Base-by-base conservation (phyloP, 306 rosid species). In the Lotus japonicus region DNA sequence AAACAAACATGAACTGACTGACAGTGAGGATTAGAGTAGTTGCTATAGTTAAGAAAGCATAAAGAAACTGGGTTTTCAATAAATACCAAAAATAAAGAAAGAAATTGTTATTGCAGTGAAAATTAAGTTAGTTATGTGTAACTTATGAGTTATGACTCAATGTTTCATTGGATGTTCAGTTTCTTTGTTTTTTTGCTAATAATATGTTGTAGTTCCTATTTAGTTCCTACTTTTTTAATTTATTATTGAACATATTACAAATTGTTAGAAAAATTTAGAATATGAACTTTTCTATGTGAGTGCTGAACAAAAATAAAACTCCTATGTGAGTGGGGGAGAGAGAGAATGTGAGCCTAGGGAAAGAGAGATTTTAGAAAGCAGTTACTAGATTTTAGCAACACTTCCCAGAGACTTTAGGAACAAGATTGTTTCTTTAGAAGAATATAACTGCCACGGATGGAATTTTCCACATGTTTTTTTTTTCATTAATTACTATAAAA, bases 331-430 rank as follows among this genome's bases (percentile, higher is more conserved):
- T 13, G 0, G 10, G 12, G 0, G 45, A 39, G 49, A 7, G 70
- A 71, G 1, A 15, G 12, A 0, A n/a, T n/a, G n/a, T n/a, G n/a
- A n/a, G n/a, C n/a, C n/a, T n/a, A n/a, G n/a, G n/a, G 45, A 39
- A 41, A 11, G 70, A 75, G 75, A 65, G 16, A 42, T 51, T 53
- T 59, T 8, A 54, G 84, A 75, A 71, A 70, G 14, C 68, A 17
- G 78, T 81, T 72, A 58, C 10, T 11, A 18, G 46, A 59, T 15
- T 19, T 3, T 1, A 44, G 50, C 5, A 44, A 46, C 52, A 46
- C 52, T 46, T 13, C 52, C 26, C 42, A 62, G 63, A 73, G 5
- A 57, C 75, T 59, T 75, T 11, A n/a, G 70, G 64, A 52, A 9
- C 55, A 66, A 66, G 59, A 16, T 38, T 38, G 9, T 35, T 35